Percentiles rank a stretch among this genome's conserved stretches.
phyloP scores from a whole-genome alignment of 805 yeast species.

The Myxozyma neglecta region DNA sequence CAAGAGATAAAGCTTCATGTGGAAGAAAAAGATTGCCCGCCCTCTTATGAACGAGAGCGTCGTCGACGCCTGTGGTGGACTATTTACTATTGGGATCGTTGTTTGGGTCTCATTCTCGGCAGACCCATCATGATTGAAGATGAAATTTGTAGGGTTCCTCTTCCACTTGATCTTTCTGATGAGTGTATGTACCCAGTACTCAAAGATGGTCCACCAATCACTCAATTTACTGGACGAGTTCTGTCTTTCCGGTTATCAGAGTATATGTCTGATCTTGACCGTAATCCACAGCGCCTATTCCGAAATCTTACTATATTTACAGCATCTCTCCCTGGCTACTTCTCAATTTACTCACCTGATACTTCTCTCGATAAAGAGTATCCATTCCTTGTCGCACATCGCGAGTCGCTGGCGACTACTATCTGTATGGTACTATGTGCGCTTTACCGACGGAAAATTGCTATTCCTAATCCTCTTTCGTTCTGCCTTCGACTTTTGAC shows the following conservation, averaged over 20 bases:
- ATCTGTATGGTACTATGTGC: constrained; percentile 29
- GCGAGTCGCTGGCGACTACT: constrained; percentile 24
- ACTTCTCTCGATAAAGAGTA: constrained; percentile 19
- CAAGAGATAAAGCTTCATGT: constrained; percentile 29
- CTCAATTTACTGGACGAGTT: constrained; percentile 18
- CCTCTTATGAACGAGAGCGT: constrained; percentile 28
- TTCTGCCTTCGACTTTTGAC: constrained; percentile 28
- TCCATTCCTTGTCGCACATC: constrained; percentile 19
- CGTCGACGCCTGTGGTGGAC: constrained; percentile 31
- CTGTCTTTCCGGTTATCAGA: constrained; percentile 16
- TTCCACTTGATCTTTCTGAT: constrained; percentile 29
- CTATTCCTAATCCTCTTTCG: constrained; percentile 25
- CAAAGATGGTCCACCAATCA: constrained; percentile 10
- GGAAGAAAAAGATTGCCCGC: constrained; percentile 24
- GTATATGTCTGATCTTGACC: constrained; percentile 19
- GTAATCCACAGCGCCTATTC: constrained; percentile 23
- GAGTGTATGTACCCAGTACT: constrained; percentile 21
- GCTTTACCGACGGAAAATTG: constrained; percentile 22
- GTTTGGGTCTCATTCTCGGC: constrained; percentile 24
- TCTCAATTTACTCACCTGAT: constrained; percentile 25
- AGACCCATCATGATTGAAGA: constrained; percentile 30
- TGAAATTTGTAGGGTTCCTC: constrained; percentile 22
- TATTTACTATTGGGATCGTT: constrained; percentile 30
- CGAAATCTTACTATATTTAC: constrained; percentile 20
- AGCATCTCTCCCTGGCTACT: constrained; percentile 27